Conservation (phyloP, 129 eudicot species). For the Arctium minus region DNA sequence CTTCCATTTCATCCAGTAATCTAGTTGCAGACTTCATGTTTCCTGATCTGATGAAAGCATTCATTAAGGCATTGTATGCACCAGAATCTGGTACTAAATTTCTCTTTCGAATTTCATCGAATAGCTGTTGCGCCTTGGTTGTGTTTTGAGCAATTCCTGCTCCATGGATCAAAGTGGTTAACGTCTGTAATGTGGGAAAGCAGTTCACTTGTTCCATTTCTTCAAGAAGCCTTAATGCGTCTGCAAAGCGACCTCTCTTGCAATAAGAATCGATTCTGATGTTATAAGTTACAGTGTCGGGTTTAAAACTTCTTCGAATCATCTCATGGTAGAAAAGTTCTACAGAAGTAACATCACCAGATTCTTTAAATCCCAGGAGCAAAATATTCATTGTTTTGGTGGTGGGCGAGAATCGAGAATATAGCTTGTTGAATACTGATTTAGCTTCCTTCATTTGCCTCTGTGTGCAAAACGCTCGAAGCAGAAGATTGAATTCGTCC, state of each 20-base stretch:
- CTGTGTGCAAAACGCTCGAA: slow-evolving; percentile 79
- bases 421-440: slow-evolving; percentile 57
- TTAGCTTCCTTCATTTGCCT: slow-evolving; percentile 85
- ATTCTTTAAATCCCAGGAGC: slow-evolving; percentile 79
- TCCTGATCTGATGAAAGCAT: slow-evolving; percentile 50
- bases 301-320: slow-evolving; percentile 78
- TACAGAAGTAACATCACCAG: slow-evolving; percentile 72
- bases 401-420: slow-evolving; percentile 52
- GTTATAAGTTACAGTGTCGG: slow-evolving; percentile 57
- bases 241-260: slow-evolving; percentile 56
- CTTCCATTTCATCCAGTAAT: slow-evolving; percentile 70
- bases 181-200: slow-evolving; percentile 54
- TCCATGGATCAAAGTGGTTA: slow-evolving; percentile 85
- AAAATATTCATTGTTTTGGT: slow-evolving; percentile 87
- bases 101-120: slow-evolving; percentile 50
- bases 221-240: slow-evolving; percentile 59
- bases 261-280: slow-evolving; percentile 85
- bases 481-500: slow-evolving; percentile 73
- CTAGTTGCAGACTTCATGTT: slow-evolving; percentile 46
- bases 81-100: slow-evolving; percentile 57
- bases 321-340: slow-evolving; percentile 83
- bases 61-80: slow-evolving; percentile 67
- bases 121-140: slow-evolving; percentile 52
- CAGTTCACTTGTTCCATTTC: slow-evolving; percentile 59
- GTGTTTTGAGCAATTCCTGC: slow-evolving; percentile 75